Evolutionary conservation across 176 grass and related monocot species (phyloP).

Genomic region (Melocanna baccifera): DNA sequence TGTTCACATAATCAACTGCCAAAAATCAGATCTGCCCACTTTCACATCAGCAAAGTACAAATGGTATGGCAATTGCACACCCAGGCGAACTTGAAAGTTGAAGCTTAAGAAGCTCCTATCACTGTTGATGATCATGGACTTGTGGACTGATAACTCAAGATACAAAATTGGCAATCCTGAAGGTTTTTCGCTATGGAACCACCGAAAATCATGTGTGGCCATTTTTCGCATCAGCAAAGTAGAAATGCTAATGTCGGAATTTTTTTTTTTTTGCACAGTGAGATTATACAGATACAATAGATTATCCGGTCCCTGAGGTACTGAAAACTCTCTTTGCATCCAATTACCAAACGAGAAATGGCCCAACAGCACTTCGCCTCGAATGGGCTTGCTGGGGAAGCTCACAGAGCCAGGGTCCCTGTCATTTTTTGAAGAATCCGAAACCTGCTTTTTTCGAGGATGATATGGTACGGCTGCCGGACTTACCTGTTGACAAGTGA

Average conservation of each 20-base stretch:
- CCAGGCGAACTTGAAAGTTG: too few species aligned
- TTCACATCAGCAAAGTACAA: too few species aligned
- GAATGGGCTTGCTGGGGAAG: not conserved
- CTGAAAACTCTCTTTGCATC: not conserved
- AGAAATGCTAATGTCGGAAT: not conserved
- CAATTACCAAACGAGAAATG: not conserved
- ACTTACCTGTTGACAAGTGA: constrained; percentile 10
- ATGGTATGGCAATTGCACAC: too few species aligned
- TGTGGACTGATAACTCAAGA: not conserved
- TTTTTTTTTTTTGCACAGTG: not conserved
- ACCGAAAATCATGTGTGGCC: not conserved
- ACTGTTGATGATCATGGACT: too few species aligned
- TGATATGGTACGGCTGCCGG: not conserved
- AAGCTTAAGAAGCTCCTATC: too few species aligned
- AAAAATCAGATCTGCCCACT: too few species aligned
- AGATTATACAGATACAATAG: constrained; percentile 17
- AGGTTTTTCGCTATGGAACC: constrained; percentile 20
- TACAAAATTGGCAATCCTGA: not conserved
- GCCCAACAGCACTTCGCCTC: not conserved
- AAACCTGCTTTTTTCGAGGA: constrained; percentile 19
- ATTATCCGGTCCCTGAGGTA: not conserved
- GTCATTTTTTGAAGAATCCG: constrained; percentile 23
- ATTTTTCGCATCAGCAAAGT: not conserved
- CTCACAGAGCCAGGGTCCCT: not conserved
- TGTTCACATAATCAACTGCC: too few species aligned